Conservation (phyloP, 225 moss, liverwort and hornwort genomes). For the Bryum argenteum region DNA sequence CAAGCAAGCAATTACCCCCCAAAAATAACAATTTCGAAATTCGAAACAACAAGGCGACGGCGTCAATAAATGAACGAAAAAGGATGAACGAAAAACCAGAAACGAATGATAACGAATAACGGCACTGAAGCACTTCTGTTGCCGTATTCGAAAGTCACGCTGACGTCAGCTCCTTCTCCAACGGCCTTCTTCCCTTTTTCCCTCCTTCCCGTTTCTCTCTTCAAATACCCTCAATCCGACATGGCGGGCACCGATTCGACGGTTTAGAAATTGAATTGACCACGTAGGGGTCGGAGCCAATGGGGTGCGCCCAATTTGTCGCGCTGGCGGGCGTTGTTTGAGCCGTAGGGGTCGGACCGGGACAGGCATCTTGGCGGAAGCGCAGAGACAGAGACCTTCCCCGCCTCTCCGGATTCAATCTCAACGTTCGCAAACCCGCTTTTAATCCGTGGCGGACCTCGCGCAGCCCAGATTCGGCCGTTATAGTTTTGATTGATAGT, state of each 20-base stretch:
- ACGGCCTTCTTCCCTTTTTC: conserved; percentile 41
- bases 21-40: neutral
- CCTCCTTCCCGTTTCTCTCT: conserved; percentile 34
- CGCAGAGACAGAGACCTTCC: neutral
- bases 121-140: conserved; percentile 17
- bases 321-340: neutral
- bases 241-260: neutral
- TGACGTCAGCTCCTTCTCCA: conserved; percentile 30
- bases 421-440: conserved; percentile 31
- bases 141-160: conserved; percentile 32
- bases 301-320: neutral
- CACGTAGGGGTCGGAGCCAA: neutral
- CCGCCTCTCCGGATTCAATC: neutral
- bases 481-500: neutral
- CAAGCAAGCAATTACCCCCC: neutral
- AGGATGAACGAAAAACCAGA: neutral
- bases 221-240: neutral
- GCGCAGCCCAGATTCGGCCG: neutral
- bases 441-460: neutral
- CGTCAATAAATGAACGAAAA: neutral
- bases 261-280: neutral
- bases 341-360: conserved; percentile 13
- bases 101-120: neutral
- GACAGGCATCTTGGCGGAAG: conserved; percentile 19
- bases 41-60: neutral